These are phyloP conservation scores for Cetradonia linearis DNA, from an alignment of 495 filamentous ascomycete species.

Conservation along the genomic window DNA sequence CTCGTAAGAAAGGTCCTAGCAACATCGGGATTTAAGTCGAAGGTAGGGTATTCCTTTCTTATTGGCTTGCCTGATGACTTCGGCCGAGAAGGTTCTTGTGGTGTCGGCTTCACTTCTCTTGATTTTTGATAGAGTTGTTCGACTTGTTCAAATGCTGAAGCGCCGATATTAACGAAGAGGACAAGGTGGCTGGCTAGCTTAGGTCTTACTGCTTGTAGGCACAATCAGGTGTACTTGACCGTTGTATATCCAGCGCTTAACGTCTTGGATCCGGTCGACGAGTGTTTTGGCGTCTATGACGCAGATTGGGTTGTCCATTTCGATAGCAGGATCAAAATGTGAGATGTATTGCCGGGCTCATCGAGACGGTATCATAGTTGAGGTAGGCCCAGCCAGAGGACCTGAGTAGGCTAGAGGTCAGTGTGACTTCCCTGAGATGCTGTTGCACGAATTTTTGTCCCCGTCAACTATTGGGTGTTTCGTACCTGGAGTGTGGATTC, in stretches of 20 bases:
- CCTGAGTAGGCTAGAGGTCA: slow-evolving; percentile 11
- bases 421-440: background rate
- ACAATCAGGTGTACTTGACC: slow-evolving; percentile 56
- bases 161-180: slow-evolving; percentile 17
- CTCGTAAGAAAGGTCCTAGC: slow-evolving; percentile 22
- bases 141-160: slow-evolving; percentile 45
- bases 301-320: slow-evolving; percentile 41
- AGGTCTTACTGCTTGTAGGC: slow-evolving; percentile 53
- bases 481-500: slow-evolving; percentile 19
- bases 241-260: slow-evolving; percentile 58
- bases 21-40: slow-evolving; percentile 24
- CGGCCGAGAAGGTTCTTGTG: slow-evolving; percentile 20
- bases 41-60: slow-evolving; percentile 22
- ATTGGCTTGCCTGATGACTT: slow-evolving; percentile 19
- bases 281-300: slow-evolving; percentile 65
- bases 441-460: background rate
- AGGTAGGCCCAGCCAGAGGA: slow-evolving; percentile 18
- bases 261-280: slow-evolving; percentile 56
- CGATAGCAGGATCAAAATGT: slow-evolving; percentile 11
- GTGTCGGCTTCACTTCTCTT: slow-evolving; percentile 19
- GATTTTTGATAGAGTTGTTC: slow-evolving; percentile 28
- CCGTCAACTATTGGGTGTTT: background rate
- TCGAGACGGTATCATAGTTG: slow-evolving; percentile 21
- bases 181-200: background rate
- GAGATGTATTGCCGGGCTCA: slow-evolving; percentile 15